A percentile compares a stretch with the other conserved stretches of the same genome.
Evolutionary conservation across 805 yeast species (phyloP).

Genomic region (Zygosaccharomyces bisporus): DNA sequence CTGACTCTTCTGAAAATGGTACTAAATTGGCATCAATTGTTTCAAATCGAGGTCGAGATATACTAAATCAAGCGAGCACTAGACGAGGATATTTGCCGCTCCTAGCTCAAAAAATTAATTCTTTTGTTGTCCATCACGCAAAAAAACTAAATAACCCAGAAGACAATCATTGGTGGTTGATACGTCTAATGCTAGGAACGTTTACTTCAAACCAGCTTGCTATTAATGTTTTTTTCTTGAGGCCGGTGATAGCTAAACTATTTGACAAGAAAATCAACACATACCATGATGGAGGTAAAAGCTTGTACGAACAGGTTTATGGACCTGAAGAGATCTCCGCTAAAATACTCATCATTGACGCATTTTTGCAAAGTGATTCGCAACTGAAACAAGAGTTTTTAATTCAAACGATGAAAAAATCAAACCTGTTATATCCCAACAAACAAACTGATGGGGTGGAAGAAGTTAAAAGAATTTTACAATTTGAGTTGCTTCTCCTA

Average conservation of each 20-base stretch:
- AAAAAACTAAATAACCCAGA: slow-evolving; percentile 38
- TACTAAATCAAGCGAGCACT: slow-evolving; percentile 49
- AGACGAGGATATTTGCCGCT: slow-evolving; percentile 68
- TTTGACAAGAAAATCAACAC: slow-evolving; percentile 45
- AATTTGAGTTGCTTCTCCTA: slow-evolving; percentile 51
- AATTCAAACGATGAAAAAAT: slow-evolving; percentile 30
- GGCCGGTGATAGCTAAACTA: slow-evolving; percentile 49
- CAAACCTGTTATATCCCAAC: slow-evolving; percentile 46
- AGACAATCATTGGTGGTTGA: slow-evolving; percentile 43
- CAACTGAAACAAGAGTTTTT: slow-evolving; percentile 26
- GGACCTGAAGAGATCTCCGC: slow-evolving; percentile 57
- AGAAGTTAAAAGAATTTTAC: slow-evolving; percentile 58
- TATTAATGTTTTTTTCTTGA: slow-evolving; percentile 56
- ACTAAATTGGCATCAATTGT: slow-evolving; percentile 8
- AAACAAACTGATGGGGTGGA: slow-evolving; percentile 66
- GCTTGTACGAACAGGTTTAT: slow-evolving; percentile 47
- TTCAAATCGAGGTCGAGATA: slow-evolving; percentile 36
- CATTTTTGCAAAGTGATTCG: slow-evolving; percentile 38
- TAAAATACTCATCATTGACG: slow-evolving; percentile 47
- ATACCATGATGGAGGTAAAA: slow-evolving; percentile 27
- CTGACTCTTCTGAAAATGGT: slow-evolving; percentile 27
- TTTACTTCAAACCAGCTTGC: slow-evolving; percentile 51
- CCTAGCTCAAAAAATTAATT: slow-evolving; percentile 45
- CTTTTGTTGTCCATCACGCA: slow-evolving; percentile 39
- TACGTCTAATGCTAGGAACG: slow-evolving; percentile 44